Base-by-base conservation (phyloP, 495 filamentous ascomycete genomes). In the Xylaria longipes region DNA sequence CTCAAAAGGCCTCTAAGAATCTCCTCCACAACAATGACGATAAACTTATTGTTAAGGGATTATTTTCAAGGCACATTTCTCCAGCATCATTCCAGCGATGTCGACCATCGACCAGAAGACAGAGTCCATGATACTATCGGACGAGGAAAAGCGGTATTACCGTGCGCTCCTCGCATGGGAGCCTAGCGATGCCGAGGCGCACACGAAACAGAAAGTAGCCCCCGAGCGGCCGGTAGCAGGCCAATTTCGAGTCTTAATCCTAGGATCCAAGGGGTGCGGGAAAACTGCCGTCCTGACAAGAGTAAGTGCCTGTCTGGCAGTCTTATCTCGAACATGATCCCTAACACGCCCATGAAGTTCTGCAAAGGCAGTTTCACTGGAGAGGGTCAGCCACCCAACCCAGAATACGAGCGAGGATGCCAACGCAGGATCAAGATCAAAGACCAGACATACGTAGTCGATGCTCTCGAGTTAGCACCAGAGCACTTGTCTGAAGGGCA, bases 101-200 rank as follows among this genome's bases (percentile, higher is more conserved):
- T 33, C 61, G 41, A 6, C 46, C n/a, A 62, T 20, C 12, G 52
- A 37, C 22, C 45, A 48, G 48, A 74, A 69, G 72, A 25, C 14
- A 15, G 71, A 72, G 70, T 80, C 80, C 0, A 72, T 83, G 52
- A 74, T 80, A 17, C 81, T 78, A 71, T 82, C 81, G 1, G 70
- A 80, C 14, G 83, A 84, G 27, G 84, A 85, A 63, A 76, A 79
- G 65, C 78, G 77, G 68, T 85, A 83, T 62, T 77, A 82, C 60
- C 79, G 81, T 66, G 82, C 81, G 29, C 72, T 85, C 20, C 75
- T 85, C 39, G 71, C 74, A 31, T 85, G 84, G 84, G 74, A 82
- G 54, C 79, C 83, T 5, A 71, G 62, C 25, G 50, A 70, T 25
- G 70, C 69, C 31, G 65, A 66, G 12, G 71, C 65, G 29, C 29